phyloP scores from a whole-genome alignment of 108 stramenopile genomes.

The Craspedostauros australis region DNA sequence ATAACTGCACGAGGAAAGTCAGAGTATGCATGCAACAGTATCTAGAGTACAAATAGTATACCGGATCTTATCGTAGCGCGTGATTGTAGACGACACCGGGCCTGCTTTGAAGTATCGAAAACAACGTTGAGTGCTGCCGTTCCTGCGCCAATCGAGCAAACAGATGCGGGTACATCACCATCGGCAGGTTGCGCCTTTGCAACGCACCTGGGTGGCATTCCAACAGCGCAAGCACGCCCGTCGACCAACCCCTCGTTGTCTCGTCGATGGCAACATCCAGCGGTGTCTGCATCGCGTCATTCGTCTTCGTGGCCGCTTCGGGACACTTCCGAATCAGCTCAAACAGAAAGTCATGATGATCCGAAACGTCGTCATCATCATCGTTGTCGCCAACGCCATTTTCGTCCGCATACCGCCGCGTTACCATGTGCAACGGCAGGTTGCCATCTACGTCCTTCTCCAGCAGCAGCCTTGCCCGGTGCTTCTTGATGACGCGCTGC shows the following conservation, averaged over 20 bases:
- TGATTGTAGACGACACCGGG: background rate
- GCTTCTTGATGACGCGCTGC: slow-evolving; percentile 5
- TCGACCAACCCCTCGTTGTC: background rate
- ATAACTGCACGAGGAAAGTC: too few species aligned
- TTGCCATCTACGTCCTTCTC: slow-evolving; percentile 6
- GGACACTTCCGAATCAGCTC: background rate
- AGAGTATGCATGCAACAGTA: too few species aligned
- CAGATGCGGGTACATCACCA: too few species aligned
- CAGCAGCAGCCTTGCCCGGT: background rate
- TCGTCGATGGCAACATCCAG: slow-evolving; percentile 2
- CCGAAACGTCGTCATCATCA: slow-evolving; percentile 2
- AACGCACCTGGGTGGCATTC: slow-evolving; percentile 1
- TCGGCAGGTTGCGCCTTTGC: too few species aligned
- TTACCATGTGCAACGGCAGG: slow-evolving; percentile 16
- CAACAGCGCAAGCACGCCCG: slow-evolving; percentile 2
- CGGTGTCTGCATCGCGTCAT: slow-evolving; percentile 1
- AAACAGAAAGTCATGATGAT: slow-evolving; percentile 1
- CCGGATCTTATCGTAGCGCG: too few species aligned
- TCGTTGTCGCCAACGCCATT: slow-evolving; percentile 3
- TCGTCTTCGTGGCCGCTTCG: slow-evolving; percentile 1
- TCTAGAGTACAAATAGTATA: too few species aligned
- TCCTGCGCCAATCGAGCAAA: background rate
- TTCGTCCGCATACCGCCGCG: background rate
- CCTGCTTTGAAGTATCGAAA: background rate
- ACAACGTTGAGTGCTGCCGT: background rate